phyloP scores from a whole-genome alignment of 345 rosid species.

The Linum usitatissimum region DNA sequence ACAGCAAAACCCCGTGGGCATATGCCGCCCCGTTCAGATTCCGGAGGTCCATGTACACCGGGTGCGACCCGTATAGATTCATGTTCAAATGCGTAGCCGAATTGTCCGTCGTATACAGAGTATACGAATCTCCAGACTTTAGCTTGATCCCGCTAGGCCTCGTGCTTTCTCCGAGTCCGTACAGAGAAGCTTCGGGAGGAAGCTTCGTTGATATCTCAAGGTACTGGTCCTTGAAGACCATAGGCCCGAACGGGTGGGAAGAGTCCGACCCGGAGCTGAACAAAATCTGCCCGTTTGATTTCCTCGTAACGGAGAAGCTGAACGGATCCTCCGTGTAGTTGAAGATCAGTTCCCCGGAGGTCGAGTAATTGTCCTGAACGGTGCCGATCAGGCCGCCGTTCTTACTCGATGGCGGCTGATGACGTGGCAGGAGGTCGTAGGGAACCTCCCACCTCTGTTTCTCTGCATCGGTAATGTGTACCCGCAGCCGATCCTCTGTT shows the following conservation, averaged over 20 bases:
- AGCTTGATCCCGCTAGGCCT: constrained; percentile 88
- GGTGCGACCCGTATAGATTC: constrained; percentile 88
- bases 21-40: constrained; percentile 47
- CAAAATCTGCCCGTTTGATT: constrained; percentile 62
- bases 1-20: constrained; percentile 71
- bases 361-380: constrained; percentile 29
- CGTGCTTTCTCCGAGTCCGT: constrained; percentile 86
- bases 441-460: constrained; percentile 95
- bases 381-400: constrained; percentile 31
- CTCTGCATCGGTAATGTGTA: constrained; percentile 75
- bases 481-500: constrained; percentile 60
- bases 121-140: constrained; percentile 79
- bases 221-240: constrained; percentile 96
- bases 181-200: constrained; percentile 74
- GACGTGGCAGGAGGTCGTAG: constrained; percentile 68
- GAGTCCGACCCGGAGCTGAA: constrained; percentile 53
- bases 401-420: constrained; percentile 46
- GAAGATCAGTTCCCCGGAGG: constrained; percentile 49
- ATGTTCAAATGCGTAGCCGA: constrained; percentile 76
- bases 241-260: constrained; percentile 38
- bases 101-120: constrained; percentile 68
- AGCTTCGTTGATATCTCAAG: constrained; percentile 78
- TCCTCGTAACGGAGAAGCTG: constrained; percentile 71
- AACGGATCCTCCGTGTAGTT: constrained; percentile 68
- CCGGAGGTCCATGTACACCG: constrained; percentile 92